Conservation (phyloP, 768 basidiomycete species). For the Podaxis sp. region DNA sequence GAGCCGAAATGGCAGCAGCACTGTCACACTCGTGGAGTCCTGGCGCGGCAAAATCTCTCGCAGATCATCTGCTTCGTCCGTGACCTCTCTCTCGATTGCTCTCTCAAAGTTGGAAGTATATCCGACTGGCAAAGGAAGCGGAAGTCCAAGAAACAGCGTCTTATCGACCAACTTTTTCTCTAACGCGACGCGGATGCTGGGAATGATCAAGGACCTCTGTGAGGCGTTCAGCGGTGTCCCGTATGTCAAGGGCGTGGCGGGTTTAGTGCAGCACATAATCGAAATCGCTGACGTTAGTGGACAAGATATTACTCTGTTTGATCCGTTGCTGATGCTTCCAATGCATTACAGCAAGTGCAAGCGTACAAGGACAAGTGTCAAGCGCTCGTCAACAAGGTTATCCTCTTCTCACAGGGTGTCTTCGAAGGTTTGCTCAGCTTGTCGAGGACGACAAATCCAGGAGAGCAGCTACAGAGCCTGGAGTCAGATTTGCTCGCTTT, state of each 20-base stretch:
- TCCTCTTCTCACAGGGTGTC: constrained; percentile 8
- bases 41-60: neutral
- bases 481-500: constrained; percentile 8
- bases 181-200: constrained; percentile 15
- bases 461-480: constrained; percentile 7
- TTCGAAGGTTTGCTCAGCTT: constrained; percentile 7
- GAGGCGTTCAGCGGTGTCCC: constrained; percentile 25
- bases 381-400: constrained; percentile 4
- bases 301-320: neutral
- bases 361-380: constrained; percentile 10
- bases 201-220: constrained; percentile 20
- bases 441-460: neutral
- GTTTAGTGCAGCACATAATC: constrained; percentile 25
- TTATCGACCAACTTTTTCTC: constrained; percentile 8
- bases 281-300: constrained; percentile 25
- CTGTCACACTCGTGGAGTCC: neutral
- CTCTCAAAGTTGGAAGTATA: neutral
- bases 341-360: neutral
- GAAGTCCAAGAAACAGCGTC: neutral
- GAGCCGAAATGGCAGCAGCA: neutral
- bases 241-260: constrained; percentile 26
- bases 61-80: neutral
- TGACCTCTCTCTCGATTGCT: neutral
- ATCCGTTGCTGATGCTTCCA: neutral
- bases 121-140: neutral